Evolutionary conservation across 805 yeast genomes (phyloP).

Genomic region (Saccharomycopsis vini): DNA sequence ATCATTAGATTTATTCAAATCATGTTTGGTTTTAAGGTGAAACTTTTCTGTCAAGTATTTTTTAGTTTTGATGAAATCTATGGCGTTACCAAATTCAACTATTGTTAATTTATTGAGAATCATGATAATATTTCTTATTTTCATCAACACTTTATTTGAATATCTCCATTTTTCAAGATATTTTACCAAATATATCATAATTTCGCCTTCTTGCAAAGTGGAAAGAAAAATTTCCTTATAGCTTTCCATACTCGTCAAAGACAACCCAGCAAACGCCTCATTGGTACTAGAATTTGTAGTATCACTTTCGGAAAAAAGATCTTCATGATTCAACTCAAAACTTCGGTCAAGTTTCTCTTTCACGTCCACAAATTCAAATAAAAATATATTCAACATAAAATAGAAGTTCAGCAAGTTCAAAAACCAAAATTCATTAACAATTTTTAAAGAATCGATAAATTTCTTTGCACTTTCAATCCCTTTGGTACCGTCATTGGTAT

Average conservation of each 20-base stretch:
- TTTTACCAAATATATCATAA: slow-evolving; percentile 37
- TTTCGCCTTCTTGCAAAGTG: slow-evolving; percentile 26
- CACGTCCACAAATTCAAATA: slow-evolving; percentile 9
- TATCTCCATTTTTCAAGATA: slow-evolving; percentile 64
- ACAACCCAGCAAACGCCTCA: background rate
- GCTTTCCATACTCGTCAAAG: background rate
- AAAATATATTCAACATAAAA: slow-evolving; percentile 7
- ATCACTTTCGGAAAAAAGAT: background rate
- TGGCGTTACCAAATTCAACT: slow-evolving; percentile 54
- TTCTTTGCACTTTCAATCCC: background rate
- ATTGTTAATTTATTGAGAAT: slow-evolving; percentile 45
- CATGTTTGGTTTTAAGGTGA: slow-evolving; percentile 24
- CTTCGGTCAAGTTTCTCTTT: background rate
- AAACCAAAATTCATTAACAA: slow-evolving; percentile 15
- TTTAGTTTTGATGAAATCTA: slow-evolving; percentile 35
- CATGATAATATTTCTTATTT: slow-evolving; percentile 48
- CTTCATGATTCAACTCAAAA: background rate
- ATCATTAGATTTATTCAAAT: slow-evolving; percentile 22
- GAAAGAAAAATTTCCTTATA: slow-evolving; percentile 9
- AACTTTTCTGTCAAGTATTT: slow-evolving; percentile 36
- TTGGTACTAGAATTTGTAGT: background rate
- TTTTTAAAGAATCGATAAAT: slow-evolving; percentile 8
- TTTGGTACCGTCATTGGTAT: background rate
- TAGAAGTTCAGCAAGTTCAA: slow-evolving; percentile 13
- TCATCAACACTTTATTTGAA: slow-evolving; percentile 34